Evolutionary conservation across 2,329 filamentous ascomycete species (phyloP), one percentile per base, ranked within the genome.

Genomic region (Hypocreales sp.): DNA sequence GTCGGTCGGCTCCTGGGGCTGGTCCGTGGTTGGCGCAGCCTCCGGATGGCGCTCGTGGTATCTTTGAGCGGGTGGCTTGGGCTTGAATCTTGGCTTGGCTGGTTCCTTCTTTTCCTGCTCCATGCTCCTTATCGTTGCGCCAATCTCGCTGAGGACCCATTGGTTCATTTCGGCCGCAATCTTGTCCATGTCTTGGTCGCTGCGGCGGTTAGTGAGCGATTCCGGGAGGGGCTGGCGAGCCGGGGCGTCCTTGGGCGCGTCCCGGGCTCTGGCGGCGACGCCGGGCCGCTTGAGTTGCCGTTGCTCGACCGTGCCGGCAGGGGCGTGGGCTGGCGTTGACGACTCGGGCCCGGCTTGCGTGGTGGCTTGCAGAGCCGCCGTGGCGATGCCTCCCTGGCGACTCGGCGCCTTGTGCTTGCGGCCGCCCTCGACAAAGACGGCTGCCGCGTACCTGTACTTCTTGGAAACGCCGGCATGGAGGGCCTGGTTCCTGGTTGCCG

Each of bases 111-210:
- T 51, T 35, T 61, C 53, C 24, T 56, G 47, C 24, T 67, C 56
- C 37, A 61, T 56, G 13, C 47, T 54, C 21, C 60, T 52, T 5
- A 72, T 44, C 33, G 64, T 68, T 13, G 60, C 56, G 2, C 60
- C 61, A 19, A 76, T 71, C 34, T 74, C 61, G 37, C 62, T 55
- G 35, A 76, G 50, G 1, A 70, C 66, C 52, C 67, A 76, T 18
- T 56, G 51, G 40, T 71, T 60, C 66, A 72, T 71, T 19, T 66
- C 63, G 5, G 57, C 57, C 2, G 63, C 51, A 20, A 71, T 55
- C 34, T 58, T 53, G 22, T 62, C 57, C 51, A 65, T 58, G 23
- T 67, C 56, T 33, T 56, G 46, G 20, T 56, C 46, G 19, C 40
- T 46, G 31, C 55, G 49, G 3, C 44, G 47, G 14, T 43, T 41